These are phyloP conservation scores for Coniferiporia weirii DNA, from an alignment of 1,284 basidiomycete species.

Conservation along the genomic window DNA sequence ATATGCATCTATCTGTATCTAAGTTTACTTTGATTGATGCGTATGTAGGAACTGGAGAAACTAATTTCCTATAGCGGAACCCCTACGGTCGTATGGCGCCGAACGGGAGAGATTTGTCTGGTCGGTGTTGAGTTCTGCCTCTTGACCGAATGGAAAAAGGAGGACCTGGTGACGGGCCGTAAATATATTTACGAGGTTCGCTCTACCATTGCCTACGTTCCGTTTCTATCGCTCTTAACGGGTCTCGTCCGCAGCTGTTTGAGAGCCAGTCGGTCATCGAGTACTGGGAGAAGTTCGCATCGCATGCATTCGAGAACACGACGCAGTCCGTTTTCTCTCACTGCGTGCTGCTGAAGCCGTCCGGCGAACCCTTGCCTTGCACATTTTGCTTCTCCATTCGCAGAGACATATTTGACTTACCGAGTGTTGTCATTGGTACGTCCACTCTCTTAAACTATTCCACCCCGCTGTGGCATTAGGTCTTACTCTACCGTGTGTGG, in stretches of 20 bases:
- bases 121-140: constrained; percentile 96
- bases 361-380: constrained; percentile 77
- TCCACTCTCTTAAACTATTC: constrained; percentile 10
- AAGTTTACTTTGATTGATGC: constrained; percentile 8
- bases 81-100: constrained; percentile 98
- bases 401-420: constrained; percentile 83
- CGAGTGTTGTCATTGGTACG: constrained; percentile 80
- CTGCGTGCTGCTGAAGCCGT: constrained; percentile 80
- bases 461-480: neutral
- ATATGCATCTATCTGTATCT: neutral
- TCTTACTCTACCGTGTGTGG: constrained; percentile 2
- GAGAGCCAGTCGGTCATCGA: constrained; percentile 88
- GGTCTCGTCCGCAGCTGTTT: constrained; percentile 53
- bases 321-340: constrained; percentile 93
- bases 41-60: constrained; percentile 84
- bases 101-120: constrained; percentile 96
- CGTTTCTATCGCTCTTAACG: constrained; percentile 16
- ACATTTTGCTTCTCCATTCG: constrained; percentile 93
- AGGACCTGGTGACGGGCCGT: constrained; percentile 73
- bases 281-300: constrained; percentile 94
- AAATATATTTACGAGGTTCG: constrained; percentile 88
- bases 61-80: constrained; percentile 96
- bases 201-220: constrained; percentile 1
- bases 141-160: constrained; percentile 84
- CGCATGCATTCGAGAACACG: constrained; percentile 93